Base-by-base conservation (phyloP, 768 basidiomycete species). In the Cyathus striatus region DNA sequence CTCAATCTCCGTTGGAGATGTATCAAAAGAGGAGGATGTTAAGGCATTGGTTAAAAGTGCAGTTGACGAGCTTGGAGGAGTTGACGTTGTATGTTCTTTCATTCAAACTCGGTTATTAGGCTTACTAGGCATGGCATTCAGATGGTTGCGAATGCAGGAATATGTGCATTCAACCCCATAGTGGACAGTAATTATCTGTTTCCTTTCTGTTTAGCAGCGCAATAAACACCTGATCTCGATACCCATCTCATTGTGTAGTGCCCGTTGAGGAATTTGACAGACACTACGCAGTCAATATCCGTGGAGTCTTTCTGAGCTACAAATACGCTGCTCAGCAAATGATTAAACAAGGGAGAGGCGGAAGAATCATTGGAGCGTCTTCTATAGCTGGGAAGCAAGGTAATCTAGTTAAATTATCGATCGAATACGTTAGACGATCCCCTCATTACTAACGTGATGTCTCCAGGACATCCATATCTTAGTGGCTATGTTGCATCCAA, bases 341-440 rank as follows among this genome's bases (percentile, higher is more conserved):
- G 73, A 62, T 73, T 24, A 54, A 56, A 20, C 71, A 73, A 53
- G 68, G 69, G 18, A 49, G 49, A 3, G 72, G 73, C 5, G 73
- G 73, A 0, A 55, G 69, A 33, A 67, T 74, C 20, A 61, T 74
- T 17, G 70, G 71, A 10, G 69, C 70, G 1, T 64, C 59, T 7
- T 76, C 72, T 4, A 46, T 67, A 0, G 60, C 57, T 1, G 70
- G 70, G 16, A 65, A 66, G 46, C 48, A 55, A 62, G 73, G 75
- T 64, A 6, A 7, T 13, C 13, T 16, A 22, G 21, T 4, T 16
- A 3, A 16, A 6, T 12, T 13, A 13, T n/a, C n/a, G n/a, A n/a
- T 23, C 38, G 6, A 10, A 16, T 18, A 2, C n/a, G n/a, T n/a
- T n/a, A n/a, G n/a, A n/a, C n/a, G 30, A 6, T 40, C 12, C 27